phyloP scores from a whole-genome alignment of 345 rosid genomes.

The Salix brachista region DNA sequence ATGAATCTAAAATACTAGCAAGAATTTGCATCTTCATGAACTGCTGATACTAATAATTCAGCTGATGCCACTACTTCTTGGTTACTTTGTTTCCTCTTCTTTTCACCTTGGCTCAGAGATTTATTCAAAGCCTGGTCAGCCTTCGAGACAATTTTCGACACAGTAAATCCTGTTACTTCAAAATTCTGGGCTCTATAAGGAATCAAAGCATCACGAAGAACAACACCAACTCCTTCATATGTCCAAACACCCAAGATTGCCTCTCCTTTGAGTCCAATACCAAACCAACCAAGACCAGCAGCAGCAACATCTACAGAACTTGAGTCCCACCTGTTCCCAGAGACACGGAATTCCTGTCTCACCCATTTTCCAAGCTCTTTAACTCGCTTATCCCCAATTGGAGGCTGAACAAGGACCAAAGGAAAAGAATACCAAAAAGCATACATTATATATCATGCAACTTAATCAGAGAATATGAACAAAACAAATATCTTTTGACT shows the following conservation, averaged over 20 bases:
- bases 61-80: constrained; percentile 10
- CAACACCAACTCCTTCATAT: constrained; percentile 67
- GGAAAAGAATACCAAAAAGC: background rate
- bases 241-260: constrained; percentile 81
- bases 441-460: background rate
- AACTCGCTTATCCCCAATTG: constrained; percentile 70
- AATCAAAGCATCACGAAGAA: constrained; percentile 63
- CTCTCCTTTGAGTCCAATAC: constrained; percentile 73
- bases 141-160: constrained; percentile 76
- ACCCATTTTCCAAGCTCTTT: constrained; percentile 81
- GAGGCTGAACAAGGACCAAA: constrained; percentile 51
- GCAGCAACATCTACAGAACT: constrained; percentile 79
- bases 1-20: too few species aligned
- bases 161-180: constrained; percentile 80
- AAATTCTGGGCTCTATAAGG: constrained; percentile 62
- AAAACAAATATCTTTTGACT: background rate
- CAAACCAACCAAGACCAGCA: constrained; percentile 90
- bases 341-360: constrained; percentile 54
- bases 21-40: background rate
- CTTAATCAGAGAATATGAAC: background rate
- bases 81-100: constrained; percentile 40
- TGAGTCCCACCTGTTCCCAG: constrained; percentile 71
- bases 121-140: constrained; percentile 67
- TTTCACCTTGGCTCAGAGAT: constrained; percentile 34
- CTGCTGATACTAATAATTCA: constrained; percentile 7